Conservation (phyloP, 495 filamentous ascomycete genomes). For the Aspergillus avenaceus region DNA sequence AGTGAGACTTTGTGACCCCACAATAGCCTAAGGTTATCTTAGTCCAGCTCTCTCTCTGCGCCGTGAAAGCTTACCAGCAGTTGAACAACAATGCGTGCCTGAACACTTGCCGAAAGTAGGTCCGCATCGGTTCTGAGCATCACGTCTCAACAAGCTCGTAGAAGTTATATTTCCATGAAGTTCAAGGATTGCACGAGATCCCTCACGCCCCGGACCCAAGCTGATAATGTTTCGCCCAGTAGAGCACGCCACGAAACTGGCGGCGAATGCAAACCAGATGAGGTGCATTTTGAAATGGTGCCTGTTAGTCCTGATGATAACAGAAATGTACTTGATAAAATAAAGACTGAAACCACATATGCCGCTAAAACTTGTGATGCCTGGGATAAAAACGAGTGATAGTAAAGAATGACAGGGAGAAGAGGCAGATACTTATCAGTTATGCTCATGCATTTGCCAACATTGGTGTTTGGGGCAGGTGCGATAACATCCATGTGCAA, state of each 20-base stretch:
- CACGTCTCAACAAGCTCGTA: conserved; percentile 15
- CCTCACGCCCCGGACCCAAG: conserved; percentile 5
- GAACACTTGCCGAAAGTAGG: conserved; percentile 47
- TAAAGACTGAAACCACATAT: conserved; percentile 15
- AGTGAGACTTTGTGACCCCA: conserved; percentile 58
- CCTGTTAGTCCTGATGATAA: background rate
- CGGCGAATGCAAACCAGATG: conserved; percentile 8
- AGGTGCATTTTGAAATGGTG: conserved; percentile 21
- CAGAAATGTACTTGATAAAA: conserved; percentile 7
- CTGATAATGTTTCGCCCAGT: conserved; percentile 13
- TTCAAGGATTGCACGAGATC: background rate
- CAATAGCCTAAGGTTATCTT: conserved; percentile 45
- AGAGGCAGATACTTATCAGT: background rate
- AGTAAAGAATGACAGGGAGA: background rate
- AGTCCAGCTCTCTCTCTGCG: background rate
- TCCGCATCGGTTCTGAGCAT: conserved; percentile 33
- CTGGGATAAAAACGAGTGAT: conserved; percentile 4
- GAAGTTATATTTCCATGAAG: background rate
- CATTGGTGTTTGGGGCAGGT: background rate
- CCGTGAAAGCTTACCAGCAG: conserved; percentile 45
- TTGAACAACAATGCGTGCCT: conserved; percentile 59
- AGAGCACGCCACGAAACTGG: conserved; percentile 9
- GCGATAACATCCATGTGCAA: background rate
- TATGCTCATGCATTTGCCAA: background rate
- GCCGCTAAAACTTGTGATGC: conserved; percentile 9